These are phyloP conservation scores for Polyplosphaeria fusca DNA, from an alignment of 495 filamentous ascomycete species.

Conservation along the genomic window DNA sequence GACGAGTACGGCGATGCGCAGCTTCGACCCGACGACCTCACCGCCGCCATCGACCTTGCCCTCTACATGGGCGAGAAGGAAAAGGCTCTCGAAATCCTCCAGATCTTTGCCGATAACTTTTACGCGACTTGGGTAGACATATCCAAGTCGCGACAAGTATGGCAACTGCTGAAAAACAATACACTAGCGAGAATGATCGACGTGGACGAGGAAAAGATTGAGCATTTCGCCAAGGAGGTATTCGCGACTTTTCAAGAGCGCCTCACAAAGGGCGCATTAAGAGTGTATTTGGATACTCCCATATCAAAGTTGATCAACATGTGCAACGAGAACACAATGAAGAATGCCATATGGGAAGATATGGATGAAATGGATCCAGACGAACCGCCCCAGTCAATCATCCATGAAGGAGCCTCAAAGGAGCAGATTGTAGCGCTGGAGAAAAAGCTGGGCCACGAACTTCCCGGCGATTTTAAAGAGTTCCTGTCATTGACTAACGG, in stretches of 20 bases:
- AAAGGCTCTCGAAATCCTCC: conserved; percentile 25
- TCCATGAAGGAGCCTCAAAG: conserved; percentile 18
- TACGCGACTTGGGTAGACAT: conserved; percentile 22
- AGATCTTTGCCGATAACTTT: conserved; percentile 29
- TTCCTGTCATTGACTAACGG: conserved; percentile 27
- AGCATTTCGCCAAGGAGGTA: conserved; percentile 23
- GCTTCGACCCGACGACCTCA: conserved; percentile 21
- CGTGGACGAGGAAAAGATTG: conserved; percentile 22
- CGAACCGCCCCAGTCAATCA: conserved; percentile 26
- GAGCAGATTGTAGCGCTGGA: conserved; percentile 16
- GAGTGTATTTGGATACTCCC: conserved; percentile 12
- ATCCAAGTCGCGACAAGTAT: conserved; percentile 24
- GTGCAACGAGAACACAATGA: conserved; percentile 31
- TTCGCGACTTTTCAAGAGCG: conserved; percentile 20
- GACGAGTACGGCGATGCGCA: conserved; percentile 17
- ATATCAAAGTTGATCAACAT: conserved; percentile 20
- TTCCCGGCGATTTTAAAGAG: conserved; percentile 28
- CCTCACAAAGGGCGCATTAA: conserved; percentile 16
- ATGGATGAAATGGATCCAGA: conserved; percentile 30
- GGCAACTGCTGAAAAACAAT: conserved; percentile 21
- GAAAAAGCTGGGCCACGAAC: conserved; percentile 9
- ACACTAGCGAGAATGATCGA: conserved; percentile 16
- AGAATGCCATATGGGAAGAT: conserved; percentile 33
- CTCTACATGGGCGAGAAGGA: conserved; percentile 17
- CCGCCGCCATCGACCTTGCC: conserved; percentile 29